Conservation (phyloP, 345 rosid genomes). For the Lumnitzera littorea region DNA sequence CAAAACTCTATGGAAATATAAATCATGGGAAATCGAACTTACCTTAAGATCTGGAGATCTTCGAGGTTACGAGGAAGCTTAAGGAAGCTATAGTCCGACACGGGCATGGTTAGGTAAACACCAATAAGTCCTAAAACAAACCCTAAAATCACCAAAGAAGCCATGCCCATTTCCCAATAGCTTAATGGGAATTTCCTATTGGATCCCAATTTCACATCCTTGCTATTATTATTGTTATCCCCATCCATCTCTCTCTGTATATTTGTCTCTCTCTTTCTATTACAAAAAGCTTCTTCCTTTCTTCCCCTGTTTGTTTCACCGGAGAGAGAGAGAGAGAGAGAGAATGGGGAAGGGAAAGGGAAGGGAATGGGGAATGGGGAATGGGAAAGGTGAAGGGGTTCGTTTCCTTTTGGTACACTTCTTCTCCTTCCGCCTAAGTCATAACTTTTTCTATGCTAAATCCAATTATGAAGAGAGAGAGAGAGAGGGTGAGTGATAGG, state of each 20-base stretch:
- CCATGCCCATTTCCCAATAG: conserved; percentile 59
- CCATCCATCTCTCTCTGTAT: conserved; percentile 11
- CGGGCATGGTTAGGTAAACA: conserved; percentile 85
- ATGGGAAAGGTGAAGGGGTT: too few relatives aligned
- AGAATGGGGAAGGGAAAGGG: background rate
- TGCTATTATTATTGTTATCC: conserved; percentile 11
- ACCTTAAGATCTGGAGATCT: conserved; percentile 92
- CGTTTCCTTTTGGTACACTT: conserved; percentile 1
- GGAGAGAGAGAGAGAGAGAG: conserved; percentile 4
- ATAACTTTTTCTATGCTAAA: background rate
- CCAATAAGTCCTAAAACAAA: conserved; percentile 45
- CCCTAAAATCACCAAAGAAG: conserved; percentile 50
- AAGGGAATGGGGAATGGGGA: background rate
- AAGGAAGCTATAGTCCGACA: conserved; percentile 93
- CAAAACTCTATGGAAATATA: background rate
- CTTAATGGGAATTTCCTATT: conserved; percentile 33
- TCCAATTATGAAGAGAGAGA: conserved; percentile 1
- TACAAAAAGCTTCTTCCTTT: background rate
- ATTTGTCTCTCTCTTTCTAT: background rate
- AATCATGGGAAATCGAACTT: too few relatives aligned
- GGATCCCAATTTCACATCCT: conserved; percentile 9
- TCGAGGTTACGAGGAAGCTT: conserved; percentile 79
- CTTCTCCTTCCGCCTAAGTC: background rate
- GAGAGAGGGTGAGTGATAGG: background rate
- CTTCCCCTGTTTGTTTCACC: background rate